A percentile compares a stretch with the other conserved stretches of the same genome.
Evolutionary conservation across 148 eudicot species (phyloP).

Genomic region (Camellia japonica): DNA sequence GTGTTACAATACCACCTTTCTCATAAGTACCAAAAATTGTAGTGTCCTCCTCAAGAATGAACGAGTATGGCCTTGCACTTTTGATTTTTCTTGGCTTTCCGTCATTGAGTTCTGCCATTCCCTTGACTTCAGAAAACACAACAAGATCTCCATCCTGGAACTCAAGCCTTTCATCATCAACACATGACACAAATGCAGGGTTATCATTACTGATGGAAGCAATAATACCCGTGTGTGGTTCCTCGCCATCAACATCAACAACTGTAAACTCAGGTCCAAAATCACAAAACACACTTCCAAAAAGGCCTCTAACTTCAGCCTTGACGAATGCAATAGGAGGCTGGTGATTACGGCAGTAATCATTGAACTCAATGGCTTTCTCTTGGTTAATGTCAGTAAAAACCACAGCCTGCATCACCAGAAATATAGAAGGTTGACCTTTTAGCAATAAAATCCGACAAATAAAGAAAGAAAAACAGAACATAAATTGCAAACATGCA

Average conservation of each 20-base stretch:
- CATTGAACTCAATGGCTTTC: constrained; percentile 58
- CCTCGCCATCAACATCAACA: constrained; percentile 74
- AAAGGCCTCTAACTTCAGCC: constrained; percentile 74
- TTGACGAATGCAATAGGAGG: constrained; percentile 75
- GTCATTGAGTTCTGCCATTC: constrained; percentile 68
- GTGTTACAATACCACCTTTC: constrained; percentile 74
- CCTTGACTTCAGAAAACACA: constrained; percentile 65
- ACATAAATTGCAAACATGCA: background rate
- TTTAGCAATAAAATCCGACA: background rate
- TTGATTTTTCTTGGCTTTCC: constrained; percentile 73
- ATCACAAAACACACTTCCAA: constrained; percentile 68
- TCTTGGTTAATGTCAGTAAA: constrained; percentile 55
- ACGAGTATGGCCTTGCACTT: constrained; percentile 63
- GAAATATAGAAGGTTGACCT: background rate
- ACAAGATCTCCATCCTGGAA: constrained; percentile 79
- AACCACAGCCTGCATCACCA: constrained; percentile 57
- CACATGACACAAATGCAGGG: constrained; percentile 66
- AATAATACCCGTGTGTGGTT: constrained; percentile 74
- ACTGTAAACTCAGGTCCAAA: constrained; percentile 77
- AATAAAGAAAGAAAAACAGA: background rate
- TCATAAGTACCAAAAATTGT: constrained; percentile 52
- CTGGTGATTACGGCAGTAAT: constrained; percentile 67
- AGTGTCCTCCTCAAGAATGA: constrained; percentile 68
- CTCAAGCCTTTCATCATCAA: constrained; percentile 78
- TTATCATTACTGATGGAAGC: constrained; percentile 76